A percentile compares a stretch with the other conserved stretches of the same genome.
Evolutionary conservation across 805 yeast genomes (phyloP).

Genomic region (Myxozyma neglecta): DNA sequence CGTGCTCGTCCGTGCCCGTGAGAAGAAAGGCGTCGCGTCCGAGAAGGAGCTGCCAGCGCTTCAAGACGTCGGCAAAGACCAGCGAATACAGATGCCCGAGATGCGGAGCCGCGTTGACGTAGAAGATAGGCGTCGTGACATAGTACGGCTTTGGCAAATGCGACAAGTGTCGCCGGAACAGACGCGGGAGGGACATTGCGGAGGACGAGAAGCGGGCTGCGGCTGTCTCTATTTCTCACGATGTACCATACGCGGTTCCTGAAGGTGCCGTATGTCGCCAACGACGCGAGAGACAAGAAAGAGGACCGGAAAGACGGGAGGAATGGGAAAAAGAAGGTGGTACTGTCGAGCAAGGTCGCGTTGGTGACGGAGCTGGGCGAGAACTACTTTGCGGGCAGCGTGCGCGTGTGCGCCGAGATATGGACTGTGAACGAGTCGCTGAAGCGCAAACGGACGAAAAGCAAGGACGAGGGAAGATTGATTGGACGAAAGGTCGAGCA

Average conservation of each 20-base stretch:
- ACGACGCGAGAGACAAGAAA: background rate
- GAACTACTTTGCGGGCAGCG: slow-evolving; percentile 41
- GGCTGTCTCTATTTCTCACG: background rate
- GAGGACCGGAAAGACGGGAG: background rate
- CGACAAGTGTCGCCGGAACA: background rate
- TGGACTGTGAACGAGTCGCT: background rate
- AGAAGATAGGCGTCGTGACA: slow-evolving; percentile 89
- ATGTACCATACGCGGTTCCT: slow-evolving; percentile 27
- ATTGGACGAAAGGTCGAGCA: too few species aligned
- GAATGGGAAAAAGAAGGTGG: slow-evolving; percentile 16
- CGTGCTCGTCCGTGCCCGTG: slow-evolving; percentile 98
- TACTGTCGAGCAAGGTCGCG: slow-evolving; percentile 38
- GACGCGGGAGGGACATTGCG: background rate
- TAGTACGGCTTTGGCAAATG: slow-evolving; percentile 42
- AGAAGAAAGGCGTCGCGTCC: slow-evolving; percentile 55
- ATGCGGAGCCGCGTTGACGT: slow-evolving; percentile 90
- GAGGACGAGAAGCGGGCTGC: background rate
- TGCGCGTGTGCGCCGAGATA: slow-evolving; percentile 1
- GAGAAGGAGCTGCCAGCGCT: slow-evolving; percentile 64
- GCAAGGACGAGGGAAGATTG: too few species aligned
- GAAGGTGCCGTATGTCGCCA: slow-evolving; percentile 19
- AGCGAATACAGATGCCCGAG: slow-evolving; percentile 89
- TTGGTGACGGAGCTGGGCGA: slow-evolving; percentile 48
- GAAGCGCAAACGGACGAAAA: background rate
- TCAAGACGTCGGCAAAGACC: slow-evolving; percentile 75